phyloP scores from a whole-genome alignment of 257 asterid species.

The Solanum neorickii region DNA sequence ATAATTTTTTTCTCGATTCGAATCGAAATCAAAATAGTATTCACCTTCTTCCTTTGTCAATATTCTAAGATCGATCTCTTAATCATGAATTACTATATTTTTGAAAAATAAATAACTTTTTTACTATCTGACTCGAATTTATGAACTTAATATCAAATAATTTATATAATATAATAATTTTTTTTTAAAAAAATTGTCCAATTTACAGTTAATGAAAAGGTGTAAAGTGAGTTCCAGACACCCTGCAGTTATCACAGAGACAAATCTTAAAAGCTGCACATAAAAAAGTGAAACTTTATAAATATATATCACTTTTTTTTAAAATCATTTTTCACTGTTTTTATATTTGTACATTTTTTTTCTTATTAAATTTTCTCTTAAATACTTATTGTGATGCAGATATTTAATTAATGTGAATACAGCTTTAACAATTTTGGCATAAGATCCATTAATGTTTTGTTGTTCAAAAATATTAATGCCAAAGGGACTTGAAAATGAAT shows the following conservation, averaged over 20 bases:
- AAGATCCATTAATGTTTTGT: background rate
- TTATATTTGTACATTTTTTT: background rate
- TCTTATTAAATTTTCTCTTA: background rate
- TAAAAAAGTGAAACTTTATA: background rate
- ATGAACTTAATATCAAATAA: fast-evolving
- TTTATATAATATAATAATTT: background rate
- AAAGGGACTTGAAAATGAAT: background rate
- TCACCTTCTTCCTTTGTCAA: background rate
- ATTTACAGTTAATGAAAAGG: background rate
- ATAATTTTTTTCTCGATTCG: too few relatives aligned
- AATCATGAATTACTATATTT: background rate
- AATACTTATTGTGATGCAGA: background rate
- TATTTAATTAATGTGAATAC: background rate
- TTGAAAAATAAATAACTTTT: too few relatives aligned
- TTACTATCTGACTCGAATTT: fast-evolving
- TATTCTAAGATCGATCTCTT: too few relatives aligned
- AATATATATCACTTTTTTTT: background rate
- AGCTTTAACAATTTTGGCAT: background rate
- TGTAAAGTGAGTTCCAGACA: background rate
- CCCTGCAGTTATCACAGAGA: background rate
- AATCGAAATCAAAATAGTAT: background rate
- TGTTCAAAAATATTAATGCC: background rate
- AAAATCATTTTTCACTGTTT: background rate
- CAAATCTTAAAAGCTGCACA: background rate
- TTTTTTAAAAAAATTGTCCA: background rate